Percentiles rank a stretch among this genome's conserved stretches.
Conservation (phyloP, 2,329 filamentous ascomycete genomes). For the Ilyonectria mors-panacis region DNA sequence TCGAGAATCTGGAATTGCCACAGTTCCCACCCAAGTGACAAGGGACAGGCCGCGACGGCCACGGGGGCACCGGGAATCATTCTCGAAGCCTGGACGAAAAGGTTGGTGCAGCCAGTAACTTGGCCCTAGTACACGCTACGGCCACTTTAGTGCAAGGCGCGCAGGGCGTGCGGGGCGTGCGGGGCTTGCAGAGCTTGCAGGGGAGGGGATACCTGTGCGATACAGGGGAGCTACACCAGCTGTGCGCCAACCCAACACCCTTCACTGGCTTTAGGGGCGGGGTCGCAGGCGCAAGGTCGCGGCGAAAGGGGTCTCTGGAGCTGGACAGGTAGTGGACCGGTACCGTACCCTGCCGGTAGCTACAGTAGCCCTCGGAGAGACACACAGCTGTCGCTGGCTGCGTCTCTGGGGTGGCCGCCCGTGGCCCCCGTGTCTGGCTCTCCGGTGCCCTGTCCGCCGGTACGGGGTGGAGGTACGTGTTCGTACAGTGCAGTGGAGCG, state of each 20-base stretch:
- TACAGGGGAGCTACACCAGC: conserved; percentile 25
- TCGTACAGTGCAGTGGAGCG: not conserved
- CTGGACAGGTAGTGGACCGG: conserved; percentile 5
- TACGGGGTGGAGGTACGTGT: not conserved
- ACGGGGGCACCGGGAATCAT: conserved; percentile 44
- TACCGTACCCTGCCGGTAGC: conserved; percentile 19
- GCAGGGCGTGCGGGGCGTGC: conserved; percentile 16
- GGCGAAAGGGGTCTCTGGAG: conserved; percentile 10
- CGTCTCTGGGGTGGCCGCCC: not conserved
- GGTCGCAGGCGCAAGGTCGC: conserved; percentile 23
- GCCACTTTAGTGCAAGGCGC: conserved; percentile 18
- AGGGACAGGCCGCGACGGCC: conserved; percentile 36
- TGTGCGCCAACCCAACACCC: conserved; percentile 5
- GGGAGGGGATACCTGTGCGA: conserved; percentile 18
- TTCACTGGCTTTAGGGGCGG: conserved; percentile 1
- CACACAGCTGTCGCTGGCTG: not conserved
- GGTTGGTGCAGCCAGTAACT: conserved; percentile 25
- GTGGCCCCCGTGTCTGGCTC: not conserved
- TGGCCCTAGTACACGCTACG: conserved; percentile 15
- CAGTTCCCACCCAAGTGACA: conserved; percentile 38
- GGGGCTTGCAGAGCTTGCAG: conserved; percentile 17
- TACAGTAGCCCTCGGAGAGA: not conserved
- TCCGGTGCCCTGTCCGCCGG: not conserved
- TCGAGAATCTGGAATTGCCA: conserved; percentile 48
- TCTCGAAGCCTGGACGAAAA: conserved; percentile 47